A percentile compares a stretch with the other conserved stretches of the same genome.
These are phyloP conservation scores for Coemansia biformis DNA, from an alignment of 192 early-diverging fungal species.

Conservation along the genomic window DNA sequence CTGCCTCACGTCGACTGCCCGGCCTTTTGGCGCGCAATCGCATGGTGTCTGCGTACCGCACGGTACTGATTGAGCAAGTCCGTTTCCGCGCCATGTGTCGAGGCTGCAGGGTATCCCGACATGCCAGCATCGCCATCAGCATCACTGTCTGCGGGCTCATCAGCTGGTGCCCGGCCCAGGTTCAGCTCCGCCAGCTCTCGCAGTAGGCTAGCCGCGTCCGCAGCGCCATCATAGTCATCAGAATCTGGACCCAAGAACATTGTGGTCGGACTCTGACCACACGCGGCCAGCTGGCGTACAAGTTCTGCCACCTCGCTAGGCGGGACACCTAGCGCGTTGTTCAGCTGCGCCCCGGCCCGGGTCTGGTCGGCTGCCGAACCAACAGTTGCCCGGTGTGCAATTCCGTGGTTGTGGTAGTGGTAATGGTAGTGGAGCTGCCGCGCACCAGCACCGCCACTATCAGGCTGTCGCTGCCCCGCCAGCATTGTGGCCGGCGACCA, in stretches of 20 bases:
- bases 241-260: not conserved
- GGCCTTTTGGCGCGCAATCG: too few relatives aligned
- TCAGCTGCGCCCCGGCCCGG: conserved; percentile 6
- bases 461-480: too few relatives aligned
- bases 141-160: too few relatives aligned
- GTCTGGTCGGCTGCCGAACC: not conserved
- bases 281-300: conserved; percentile 9
- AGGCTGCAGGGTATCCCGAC: too few relatives aligned
- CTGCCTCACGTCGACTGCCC: too few relatives aligned
- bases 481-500: conserved; percentile 5
- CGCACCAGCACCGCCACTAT: too few relatives aligned
- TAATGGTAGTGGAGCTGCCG: conserved; percentile 20
- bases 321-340: conserved; percentile 11
- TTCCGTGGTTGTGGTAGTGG: conserved; percentile 17
- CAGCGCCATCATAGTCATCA: not conserved
- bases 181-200: conserved; percentile 28
- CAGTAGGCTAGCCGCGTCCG: conserved; percentile 2
- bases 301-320: conserved; percentile 18
- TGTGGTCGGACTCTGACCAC: not conserved
- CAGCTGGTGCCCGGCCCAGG: too few relatives aligned
- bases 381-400: not conserved
- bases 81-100: too few relatives aligned
- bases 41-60: too few relatives aligned
- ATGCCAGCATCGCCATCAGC: too few relatives aligned
- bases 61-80: too few relatives aligned